phyloP scores from a whole-genome alignment of 176 grass and related monocot genomes.

The Carex scoparia region DNA sequence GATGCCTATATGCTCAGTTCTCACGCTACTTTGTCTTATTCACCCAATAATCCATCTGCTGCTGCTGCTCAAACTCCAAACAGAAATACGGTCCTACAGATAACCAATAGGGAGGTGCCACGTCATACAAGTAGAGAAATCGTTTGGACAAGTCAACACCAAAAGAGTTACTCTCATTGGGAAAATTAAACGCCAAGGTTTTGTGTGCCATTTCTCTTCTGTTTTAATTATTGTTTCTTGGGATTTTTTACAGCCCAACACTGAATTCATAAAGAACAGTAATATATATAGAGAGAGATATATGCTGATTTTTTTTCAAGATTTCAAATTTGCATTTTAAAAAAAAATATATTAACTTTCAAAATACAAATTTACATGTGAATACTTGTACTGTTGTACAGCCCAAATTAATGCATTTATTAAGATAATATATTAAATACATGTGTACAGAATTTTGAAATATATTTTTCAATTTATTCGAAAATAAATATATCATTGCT shows the following conservation, averaged over 20 bases:
- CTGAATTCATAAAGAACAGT: background rate
- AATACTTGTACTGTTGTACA: background rate
- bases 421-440: background rate
- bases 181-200: slow-evolving; percentile 7
- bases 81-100: background rate
- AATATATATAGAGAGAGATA: background rate
- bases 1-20: slow-evolving; percentile 16
- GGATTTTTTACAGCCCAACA: background rate
- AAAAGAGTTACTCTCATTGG: background rate
- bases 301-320: background rate
- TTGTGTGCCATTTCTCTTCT: background rate
- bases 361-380: background rate
- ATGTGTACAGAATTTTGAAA: background rate
- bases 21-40: slow-evolving; percentile 25
- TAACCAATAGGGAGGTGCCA: background rate
- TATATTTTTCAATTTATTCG: background rate
- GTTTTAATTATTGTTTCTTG: background rate
- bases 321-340: background rate
- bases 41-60: background rate
- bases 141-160: background rate
- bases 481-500: background rate
- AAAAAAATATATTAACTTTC: no score
- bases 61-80: background rate
- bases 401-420: background rate
- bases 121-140: background rate